Evolutionary conservation across 2,329 filamentous ascomycete species (phyloP).

Genomic region (Penicillium occitanis): DNA sequence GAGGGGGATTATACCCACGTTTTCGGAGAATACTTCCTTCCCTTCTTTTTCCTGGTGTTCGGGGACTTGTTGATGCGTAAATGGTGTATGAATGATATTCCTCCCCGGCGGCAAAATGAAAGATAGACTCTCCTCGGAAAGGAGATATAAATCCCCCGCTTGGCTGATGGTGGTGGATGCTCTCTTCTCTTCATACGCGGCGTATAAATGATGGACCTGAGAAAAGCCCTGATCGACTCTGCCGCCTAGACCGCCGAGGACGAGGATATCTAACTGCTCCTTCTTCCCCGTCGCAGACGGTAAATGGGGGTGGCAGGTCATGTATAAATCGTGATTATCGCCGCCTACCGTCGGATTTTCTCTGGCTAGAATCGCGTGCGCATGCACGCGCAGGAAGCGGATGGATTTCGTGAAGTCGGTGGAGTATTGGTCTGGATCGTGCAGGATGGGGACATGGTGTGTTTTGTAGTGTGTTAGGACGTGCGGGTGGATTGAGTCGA

Average conservation of each 20-base stretch:
- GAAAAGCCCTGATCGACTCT: constrained; percentile 91
- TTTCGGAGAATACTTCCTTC: constrained; percentile 61
- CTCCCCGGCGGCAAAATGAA: constrained; percentile 71
- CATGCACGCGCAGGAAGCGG: constrained; percentile 53
- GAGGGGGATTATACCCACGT: constrained; percentile 84
- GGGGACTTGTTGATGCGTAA: constrained; percentile 30
- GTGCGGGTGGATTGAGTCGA: constrained; percentile 73
- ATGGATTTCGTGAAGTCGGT: constrained; percentile 90
- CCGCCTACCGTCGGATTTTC: constrained; percentile 13
- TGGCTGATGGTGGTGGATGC: not conserved
- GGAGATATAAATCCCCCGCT: constrained; percentile 62
- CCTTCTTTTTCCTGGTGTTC: not conserved
- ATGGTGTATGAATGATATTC: constrained; percentile 67
- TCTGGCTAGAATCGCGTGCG: constrained; percentile 27
- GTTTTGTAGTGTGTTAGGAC: constrained; percentile 66
- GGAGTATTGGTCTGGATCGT: constrained; percentile 76
- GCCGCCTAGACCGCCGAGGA: constrained; percentile 81
- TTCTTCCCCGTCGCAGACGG: constrained; percentile 18
- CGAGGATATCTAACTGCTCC: constrained; percentile 64
- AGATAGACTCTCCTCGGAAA: constrained; percentile 77
- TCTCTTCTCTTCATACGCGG: constrained; percentile 45
- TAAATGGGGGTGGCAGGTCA: constrained; percentile 5
- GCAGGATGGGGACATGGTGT: constrained; percentile 61
- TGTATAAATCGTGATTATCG: constrained; percentile 21
- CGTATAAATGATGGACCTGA: constrained; percentile 79